phyloP scores from a whole-genome alignment of 805 yeast genomes.

The Lipomyces yamadae region DNA sequence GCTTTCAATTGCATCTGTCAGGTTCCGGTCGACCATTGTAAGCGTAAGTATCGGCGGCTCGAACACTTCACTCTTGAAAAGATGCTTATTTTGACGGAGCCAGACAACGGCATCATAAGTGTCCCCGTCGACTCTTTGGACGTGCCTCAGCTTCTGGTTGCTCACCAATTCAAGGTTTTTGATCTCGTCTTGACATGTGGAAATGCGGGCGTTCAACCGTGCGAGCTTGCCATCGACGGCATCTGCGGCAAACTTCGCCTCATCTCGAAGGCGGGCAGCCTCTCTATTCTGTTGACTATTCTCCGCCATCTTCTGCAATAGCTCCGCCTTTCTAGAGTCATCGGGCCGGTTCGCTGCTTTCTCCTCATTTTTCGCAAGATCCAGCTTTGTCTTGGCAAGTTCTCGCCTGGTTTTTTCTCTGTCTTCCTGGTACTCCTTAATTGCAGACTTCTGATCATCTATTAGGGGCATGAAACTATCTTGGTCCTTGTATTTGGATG shows the following conservation, averaged over 20 bases:
- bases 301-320: neutral
- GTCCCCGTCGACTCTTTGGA: constrained; percentile 40
- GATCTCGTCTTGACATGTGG: neutral
- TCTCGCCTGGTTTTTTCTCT: constrained; percentile 49
- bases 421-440: constrained; percentile 2
- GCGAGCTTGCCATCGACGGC: constrained; percentile 2
- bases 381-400: constrained; percentile 7
- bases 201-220: neutral
- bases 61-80: constrained; percentile 53
- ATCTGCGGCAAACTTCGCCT: neutral
- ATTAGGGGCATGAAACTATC: constrained; percentile 16
- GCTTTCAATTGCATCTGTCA: constrained; percentile 62
- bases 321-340: constrained; percentile 6
- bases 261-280: neutral
- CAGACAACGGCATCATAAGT: constrained; percentile 51
- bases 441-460: constrained; percentile 11
- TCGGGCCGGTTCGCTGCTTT: constrained; percentile 2
- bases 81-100: constrained; percentile 49
- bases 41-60: constrained; percentile 80
- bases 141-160: constrained; percentile 13
- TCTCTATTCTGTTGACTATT: neutral
- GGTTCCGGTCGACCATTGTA: constrained; percentile 54
- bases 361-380: constrained; percentile 11
- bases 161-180: constrained; percentile 4
- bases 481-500: neutral